Evolutionary conservation across 2,329 filamentous ascomycete species (phyloP).

Genomic region (Ophiostoma pallidulum): DNA sequence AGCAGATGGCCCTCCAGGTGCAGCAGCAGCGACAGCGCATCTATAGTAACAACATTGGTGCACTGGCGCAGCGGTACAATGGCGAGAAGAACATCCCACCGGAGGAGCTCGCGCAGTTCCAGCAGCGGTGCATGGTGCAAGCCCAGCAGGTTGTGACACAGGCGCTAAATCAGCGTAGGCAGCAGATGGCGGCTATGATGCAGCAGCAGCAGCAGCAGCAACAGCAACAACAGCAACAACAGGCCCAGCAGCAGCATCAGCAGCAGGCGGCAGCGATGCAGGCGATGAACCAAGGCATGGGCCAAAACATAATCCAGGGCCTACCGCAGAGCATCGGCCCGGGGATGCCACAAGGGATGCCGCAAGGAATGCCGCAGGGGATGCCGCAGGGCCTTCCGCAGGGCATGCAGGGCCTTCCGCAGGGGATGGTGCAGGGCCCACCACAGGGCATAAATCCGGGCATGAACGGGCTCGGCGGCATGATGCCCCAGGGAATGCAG

Average conservation of each 20-base stretch:
- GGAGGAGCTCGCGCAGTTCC: slow-evolving; percentile 37
- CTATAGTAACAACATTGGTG: slow-evolving; percentile 30
- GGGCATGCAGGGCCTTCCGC: slow-evolving; percentile 10
- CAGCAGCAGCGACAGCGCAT: slow-evolving; percentile 22
- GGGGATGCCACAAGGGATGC: slow-evolving; percentile 5
- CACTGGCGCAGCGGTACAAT: slow-evolving; percentile 30
- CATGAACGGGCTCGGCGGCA: slow-evolving; percentile 37
- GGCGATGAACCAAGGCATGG: slow-evolving; percentile 7
- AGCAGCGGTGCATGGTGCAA: slow-evolving; percentile 28
- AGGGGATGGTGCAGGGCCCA: slow-evolving; percentile 13
- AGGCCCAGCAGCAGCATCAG: slow-evolving; percentile 16
- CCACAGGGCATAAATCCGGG: slow-evolving; percentile 9
- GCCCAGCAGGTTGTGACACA: slow-evolving; percentile 5
- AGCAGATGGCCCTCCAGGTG: slow-evolving; percentile 13
- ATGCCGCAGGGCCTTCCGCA: slow-evolving; percentile 13
- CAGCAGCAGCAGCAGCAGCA: slow-evolving; percentile 17
- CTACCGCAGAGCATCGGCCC: no score
- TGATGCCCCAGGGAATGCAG: slow-evolving; percentile 41
- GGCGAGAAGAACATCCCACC: slow-evolving; percentile 36
- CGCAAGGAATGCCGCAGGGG: slow-evolving; percentile 8
- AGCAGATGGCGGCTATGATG: slow-evolving; percentile 10
- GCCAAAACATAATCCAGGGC: slow-evolving; percentile 1
- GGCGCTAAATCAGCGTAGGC: slow-evolving; percentile 20
- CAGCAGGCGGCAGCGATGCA: slow-evolving; percentile 22
- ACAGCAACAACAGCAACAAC: slow-evolving; percentile 17